Evolutionary conservation across 2,329 filamentous ascomycete genomes (phyloP).

Genomic region (Aspergillus pseudotamarii): DNA sequence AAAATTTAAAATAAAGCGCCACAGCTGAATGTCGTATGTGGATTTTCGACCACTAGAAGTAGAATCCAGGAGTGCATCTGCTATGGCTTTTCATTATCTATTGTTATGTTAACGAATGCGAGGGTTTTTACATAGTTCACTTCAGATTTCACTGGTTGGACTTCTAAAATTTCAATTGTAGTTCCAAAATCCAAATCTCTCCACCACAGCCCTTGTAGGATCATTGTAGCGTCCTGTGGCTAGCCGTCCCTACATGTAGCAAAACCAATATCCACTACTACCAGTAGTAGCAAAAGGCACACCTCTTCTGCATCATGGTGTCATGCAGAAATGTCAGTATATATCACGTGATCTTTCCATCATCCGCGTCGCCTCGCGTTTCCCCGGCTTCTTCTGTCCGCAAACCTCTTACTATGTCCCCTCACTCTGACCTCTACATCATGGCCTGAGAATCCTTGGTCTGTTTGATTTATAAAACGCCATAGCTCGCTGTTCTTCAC

Average conservation of each 20-base stretch:
- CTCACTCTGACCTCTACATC: neutral
- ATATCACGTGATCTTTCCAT: slow-evolving; percentile 18
- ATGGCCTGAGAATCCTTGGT: neutral
- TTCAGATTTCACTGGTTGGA: slow-evolving; percentile 28
- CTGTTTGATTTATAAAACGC: neutral
- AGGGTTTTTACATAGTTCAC: slow-evolving; percentile 29
- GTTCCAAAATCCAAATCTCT: slow-evolving; percentile 18
- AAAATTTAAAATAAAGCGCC: slow-evolving; percentile 33
- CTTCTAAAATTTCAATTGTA: slow-evolving; percentile 31
- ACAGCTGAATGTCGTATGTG: slow-evolving; percentile 35
- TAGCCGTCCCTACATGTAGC: neutral
- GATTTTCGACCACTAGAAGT: slow-evolving; percentile 35
- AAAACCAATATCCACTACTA: too few relatives aligned
- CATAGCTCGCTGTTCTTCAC: neutral
- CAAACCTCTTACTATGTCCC: slow-evolving; percentile 12
- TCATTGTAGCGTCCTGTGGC: neutral
- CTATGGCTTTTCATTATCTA: slow-evolving; percentile 29
- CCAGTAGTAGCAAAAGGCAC: neutral
- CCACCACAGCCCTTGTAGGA: neutral
- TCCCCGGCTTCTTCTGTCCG: slow-evolving; percentile 19
- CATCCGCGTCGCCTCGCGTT: slow-evolving; percentile 27
- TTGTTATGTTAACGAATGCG: slow-evolving; percentile 35
- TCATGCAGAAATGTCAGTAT: neutral
- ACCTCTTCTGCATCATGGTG: neutral
- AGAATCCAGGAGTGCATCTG: slow-evolving; percentile 35